Evolutionary conservation across 2,329 filamentous ascomycete genomes (phyloP).

Genomic region (Colletotrichum siamense): DNA sequence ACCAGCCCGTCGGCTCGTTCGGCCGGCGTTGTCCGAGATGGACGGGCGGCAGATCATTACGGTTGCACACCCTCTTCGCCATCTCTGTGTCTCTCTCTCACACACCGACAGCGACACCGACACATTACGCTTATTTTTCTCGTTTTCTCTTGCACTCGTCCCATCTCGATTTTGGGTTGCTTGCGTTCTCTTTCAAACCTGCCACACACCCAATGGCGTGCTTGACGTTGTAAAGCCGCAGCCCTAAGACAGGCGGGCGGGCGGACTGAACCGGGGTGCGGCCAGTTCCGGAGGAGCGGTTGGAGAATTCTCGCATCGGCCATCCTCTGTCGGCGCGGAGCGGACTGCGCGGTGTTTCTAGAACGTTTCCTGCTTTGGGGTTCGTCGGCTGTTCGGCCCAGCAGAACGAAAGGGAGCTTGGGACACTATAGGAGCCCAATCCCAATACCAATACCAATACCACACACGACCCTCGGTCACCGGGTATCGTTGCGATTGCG

Average conservation of each 20-base stretch:
- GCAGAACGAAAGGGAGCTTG: neutral
- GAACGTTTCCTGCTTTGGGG: neutral
- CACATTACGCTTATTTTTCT: neutral
- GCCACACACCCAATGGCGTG: conserved; percentile 2
- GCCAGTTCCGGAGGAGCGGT: neutral
- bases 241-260: neutral
- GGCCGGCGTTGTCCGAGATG: neutral
- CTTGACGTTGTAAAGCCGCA: neutral
- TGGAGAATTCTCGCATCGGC: conserved; percentile 16
- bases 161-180: neutral
- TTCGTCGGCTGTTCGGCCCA: neutral
- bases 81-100: neutral
- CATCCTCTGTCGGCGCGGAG: neutral
- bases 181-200: neutral
- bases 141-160: neutral
- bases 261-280: neutral
- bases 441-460: neutral
- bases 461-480: neutral
- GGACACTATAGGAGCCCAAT: neutral
- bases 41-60: neutral
- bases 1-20: neutral
- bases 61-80: neutral
- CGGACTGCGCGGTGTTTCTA: neutral
- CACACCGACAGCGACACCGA: neutral
- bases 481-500: neutral